A percentile compares a stretch with the other conserved stretches of the same genome.
Conservation (phyloP, 352 stramenopile species). For the Pythium volutum region DNA sequence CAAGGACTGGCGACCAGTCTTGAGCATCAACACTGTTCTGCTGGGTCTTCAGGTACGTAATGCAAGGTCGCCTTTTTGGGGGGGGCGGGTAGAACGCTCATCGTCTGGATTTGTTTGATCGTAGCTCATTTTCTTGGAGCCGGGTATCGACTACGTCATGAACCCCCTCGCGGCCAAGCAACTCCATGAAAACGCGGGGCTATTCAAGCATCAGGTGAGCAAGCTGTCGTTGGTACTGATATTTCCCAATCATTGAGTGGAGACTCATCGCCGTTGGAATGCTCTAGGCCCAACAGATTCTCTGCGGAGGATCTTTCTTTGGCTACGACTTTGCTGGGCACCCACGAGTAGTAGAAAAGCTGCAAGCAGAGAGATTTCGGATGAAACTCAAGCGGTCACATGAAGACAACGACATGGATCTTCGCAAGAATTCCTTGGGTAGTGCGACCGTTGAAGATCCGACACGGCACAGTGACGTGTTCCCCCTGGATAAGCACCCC, state of each 20-base stretch:
- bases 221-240: not conserved
- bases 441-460: conserved; percentile 19
- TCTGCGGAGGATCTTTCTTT: conserved; percentile 59
- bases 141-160: conserved; percentile 63
- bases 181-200: conserved; percentile 40
- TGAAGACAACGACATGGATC: conserved; percentile 26
- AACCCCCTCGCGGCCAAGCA: conserved; percentile 54
- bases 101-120: not conserved
- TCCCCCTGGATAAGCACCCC: conserved; percentile 39
- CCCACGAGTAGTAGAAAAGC: conserved; percentile 54
- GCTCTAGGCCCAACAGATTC: conserved; percentile 48
- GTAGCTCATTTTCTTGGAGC: conserved; percentile 81
- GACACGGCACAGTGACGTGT: conserved; percentile 13
- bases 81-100: not conserved
- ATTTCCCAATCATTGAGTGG: not conserved
- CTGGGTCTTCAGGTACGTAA: conserved; percentile 70
- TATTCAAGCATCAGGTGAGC: conserved; percentile 47
- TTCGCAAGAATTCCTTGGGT: conserved; percentile 2
- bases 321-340: conserved; percentile 61
- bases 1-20: conserved; percentile 79
- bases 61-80: not conserved
- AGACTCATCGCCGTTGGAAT: too few relatives aligned
- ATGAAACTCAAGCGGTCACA: conserved; percentile 53
- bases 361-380: conserved; percentile 35
- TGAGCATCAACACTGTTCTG: conserved; percentile 85